Conservation (phyloP, 345 rosid genomes). For the Pseudoturritis turrita region DNA sequence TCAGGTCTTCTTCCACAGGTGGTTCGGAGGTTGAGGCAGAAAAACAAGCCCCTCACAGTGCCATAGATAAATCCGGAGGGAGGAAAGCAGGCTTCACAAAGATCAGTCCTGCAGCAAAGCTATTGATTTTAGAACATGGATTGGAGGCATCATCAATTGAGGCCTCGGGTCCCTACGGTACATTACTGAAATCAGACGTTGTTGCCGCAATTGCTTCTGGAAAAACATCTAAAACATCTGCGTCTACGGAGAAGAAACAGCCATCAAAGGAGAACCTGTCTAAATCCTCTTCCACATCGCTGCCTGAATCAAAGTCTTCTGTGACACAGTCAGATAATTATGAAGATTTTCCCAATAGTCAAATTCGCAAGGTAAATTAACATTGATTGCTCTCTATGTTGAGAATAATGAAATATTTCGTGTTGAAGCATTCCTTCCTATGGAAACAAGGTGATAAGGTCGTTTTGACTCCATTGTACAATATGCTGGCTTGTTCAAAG, state of each 20-base stretch:
- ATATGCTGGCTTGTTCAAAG: conserved; percentile 3
- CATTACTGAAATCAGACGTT: conserved; percentile 85
- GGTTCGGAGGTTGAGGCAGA: conserved; percentile 42
- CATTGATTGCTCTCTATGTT: neutral
- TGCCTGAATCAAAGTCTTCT: conserved; percentile 38
- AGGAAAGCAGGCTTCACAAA: conserved; percentile 50
- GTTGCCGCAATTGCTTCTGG: conserved; percentile 77
- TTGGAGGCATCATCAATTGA: conserved; percentile 71
- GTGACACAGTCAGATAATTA: conserved; percentile 49
- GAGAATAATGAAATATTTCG: neutral
- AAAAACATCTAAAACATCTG: conserved; percentile 42
- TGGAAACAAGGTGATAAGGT: neutral
- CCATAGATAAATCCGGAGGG: conserved; percentile 36
- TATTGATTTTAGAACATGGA: conserved; percentile 70
- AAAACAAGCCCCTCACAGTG: conserved; percentile 39
- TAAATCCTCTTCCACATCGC: conserved; percentile 35
- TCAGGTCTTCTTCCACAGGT: conserved; percentile 51
- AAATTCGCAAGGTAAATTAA: conserved; percentile 93
- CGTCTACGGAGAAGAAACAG: conserved; percentile 39
- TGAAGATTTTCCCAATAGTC: conserved; percentile 87
- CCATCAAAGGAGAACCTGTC: conserved; percentile 35
- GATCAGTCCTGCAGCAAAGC: conserved; percentile 89
- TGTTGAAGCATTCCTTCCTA: neutral
- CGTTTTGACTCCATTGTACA: neutral
- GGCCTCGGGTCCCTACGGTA: conserved; percentile 81